Base-by-base conservation (phyloP, 2,329 filamentous ascomycete species). In the Zymoseptoria ardabiliae region DNA sequence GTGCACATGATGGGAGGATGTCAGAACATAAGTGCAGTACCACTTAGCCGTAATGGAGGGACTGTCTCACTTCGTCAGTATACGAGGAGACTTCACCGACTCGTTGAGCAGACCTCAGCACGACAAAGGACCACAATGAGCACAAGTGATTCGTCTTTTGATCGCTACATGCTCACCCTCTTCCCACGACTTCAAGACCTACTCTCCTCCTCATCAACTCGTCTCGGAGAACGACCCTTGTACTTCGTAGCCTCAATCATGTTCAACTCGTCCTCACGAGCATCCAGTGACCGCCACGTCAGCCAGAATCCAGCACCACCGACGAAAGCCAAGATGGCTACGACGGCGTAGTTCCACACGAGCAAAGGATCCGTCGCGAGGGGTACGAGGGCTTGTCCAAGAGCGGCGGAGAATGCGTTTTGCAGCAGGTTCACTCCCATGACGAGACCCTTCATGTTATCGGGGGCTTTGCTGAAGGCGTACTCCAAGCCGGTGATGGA, bases 241-340 rank as follows among this genome's bases (percentile, higher is more conserved):
- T 69, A 69, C 51, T 65, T 67, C 35, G 67, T 64, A 53, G 58
- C 55, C 58, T 75, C 69, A 70, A 84, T 73, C 80, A 84, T 81
- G 73, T 91, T 91, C 65, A 88, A 76, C 66, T 79, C 77, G 71
- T 91, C 88, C 70, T 91, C 89, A 64, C 85, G 77, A 23, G 73
- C 75, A 69, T 91, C 88, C 9, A 88, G 77, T n/a, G 81, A 77
- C 48, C 79, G 76, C 77, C 88, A 89, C 68, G 80, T 83, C 67
- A 86, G 71, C 86, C 87, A 91, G 76, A 91, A 91, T 1, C 78
- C 77, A 3, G 79, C 62, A 22, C 85, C 86, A 41, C 85, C 88
- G 7, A 85, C 55, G 45, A 84, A 80, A 0, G 87, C 81, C 55
- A 90, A 77, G 59, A 84, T 75, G 5, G 86, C 84, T 19, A 88